Evolutionary conservation across 106 monocot species (phyloP).

Genomic region (Acorus gramineus): DNA sequence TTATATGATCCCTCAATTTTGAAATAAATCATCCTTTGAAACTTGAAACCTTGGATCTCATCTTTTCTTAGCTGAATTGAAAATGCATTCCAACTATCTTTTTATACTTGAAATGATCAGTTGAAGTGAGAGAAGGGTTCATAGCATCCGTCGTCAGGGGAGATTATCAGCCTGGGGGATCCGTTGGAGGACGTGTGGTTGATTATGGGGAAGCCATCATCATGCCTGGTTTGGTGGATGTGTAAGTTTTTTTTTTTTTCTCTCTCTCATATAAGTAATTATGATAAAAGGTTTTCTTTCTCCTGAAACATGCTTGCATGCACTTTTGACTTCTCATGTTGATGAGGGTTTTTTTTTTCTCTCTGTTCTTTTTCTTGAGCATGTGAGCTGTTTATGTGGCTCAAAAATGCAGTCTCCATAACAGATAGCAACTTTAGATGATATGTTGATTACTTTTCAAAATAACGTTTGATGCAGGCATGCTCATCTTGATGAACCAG

Average conservation of each 20-base stretch:
- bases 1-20: background rate
- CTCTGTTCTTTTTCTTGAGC: too few relatives aligned
- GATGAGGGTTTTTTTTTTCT: too few relatives aligned
- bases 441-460: background rate
- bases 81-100: too few relatives aligned
- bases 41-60: too few relatives aligned
- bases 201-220: constrained; percentile 87
- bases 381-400: too few relatives aligned
- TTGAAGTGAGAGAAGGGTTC: constrained; percentile 66
- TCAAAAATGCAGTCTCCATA: too few relatives aligned
- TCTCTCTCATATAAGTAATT: background rate
- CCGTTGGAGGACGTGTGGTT: constrained; percentile 19
- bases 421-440: too few relatives aligned
- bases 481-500: constrained; percentile 91
- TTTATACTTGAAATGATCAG: constrained; percentile 15
- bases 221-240: constrained; percentile 94
- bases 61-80: too few relatives aligned
- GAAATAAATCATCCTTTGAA: too few relatives aligned
- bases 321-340: too few relatives aligned
- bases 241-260: constrained; percentile 35
- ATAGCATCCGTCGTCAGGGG: constrained; percentile 52
- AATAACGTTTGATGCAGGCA: constrained; percentile 34
- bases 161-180: constrained; percentile 5
- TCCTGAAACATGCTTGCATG: too few relatives aligned
- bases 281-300: background rate